These are phyloP conservation scores for Acmispon strigosus DNA, from an alignment of 306 rosid species.

Conservation along the genomic window DNA sequence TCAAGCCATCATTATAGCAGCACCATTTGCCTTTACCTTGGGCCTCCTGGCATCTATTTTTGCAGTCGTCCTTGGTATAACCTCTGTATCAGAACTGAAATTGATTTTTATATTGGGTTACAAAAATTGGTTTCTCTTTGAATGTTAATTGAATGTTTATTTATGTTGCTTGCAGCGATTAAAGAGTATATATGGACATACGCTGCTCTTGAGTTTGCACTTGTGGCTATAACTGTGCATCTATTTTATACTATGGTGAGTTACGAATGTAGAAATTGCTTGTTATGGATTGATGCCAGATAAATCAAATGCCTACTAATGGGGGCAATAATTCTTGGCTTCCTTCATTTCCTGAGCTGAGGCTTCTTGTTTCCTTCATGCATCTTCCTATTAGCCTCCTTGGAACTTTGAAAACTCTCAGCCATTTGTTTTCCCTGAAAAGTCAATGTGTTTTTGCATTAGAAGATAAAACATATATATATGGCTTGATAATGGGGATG, in stretches of 20 bases:
- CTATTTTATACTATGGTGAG: slow-evolving; percentile 70
- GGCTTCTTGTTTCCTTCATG: too few species aligned
- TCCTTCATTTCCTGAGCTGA: too few species aligned
- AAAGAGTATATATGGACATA: slow-evolving; percentile 95
- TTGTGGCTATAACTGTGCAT: slow-evolving; percentile 73
- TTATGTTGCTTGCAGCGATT: slow-evolving; percentile 56
- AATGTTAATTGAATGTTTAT: neutral
- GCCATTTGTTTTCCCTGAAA: too few species aligned
- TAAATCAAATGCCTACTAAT: neutral
- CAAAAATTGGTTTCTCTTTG: neutral
- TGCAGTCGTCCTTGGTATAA: slow-evolving; percentile 71
- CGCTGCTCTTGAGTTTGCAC: slow-evolving; percentile 95
- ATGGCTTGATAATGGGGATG: too few species aligned
- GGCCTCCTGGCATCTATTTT: slow-evolving; percentile 77
- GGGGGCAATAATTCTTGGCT: too few species aligned
- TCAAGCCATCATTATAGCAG: slow-evolving; percentile 69
- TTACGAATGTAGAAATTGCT: slow-evolving; percentile 3
- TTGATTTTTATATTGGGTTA: neutral
- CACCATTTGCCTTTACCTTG: slow-evolving; percentile 83
- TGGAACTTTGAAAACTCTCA: too few species aligned
- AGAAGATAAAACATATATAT: neutral
- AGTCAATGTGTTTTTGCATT: too few species aligned
- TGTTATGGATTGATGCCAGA: neutral
- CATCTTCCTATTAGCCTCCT: too few species aligned
- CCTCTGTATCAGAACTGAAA: slow-evolving; percentile 4